Evolutionary conservation across 2,329 filamentous ascomycete species (phyloP).

Genomic region (Botryotinia convoluta): DNA sequence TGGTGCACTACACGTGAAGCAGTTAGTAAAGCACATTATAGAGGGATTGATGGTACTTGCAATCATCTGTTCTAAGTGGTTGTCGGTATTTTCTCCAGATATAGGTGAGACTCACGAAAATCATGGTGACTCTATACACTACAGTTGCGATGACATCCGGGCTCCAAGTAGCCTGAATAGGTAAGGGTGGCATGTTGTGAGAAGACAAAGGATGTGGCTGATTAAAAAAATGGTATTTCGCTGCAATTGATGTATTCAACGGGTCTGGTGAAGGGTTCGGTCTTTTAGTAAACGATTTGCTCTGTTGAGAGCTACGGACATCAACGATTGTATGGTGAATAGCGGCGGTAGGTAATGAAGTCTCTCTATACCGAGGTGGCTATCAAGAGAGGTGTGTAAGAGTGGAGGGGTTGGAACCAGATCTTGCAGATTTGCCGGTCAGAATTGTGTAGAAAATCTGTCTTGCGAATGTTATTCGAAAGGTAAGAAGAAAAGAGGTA

Average conservation of each 20-base stretch:
- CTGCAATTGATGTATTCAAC: neutral
- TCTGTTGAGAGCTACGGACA: neutral
- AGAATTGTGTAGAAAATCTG: neutral
- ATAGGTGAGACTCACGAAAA: constrained; percentile 18
- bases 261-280: neutral
- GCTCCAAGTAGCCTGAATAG: neutral
- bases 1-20: neutral
- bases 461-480: neutral
- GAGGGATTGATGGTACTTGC: neutral
- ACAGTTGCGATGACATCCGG: constrained; percentile 21
- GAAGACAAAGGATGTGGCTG: neutral
- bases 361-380: neutral
- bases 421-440: neutral
- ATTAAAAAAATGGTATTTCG: too few species aligned
- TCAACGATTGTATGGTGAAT: neutral
- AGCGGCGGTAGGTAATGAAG: neutral
- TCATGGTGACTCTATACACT: constrained; percentile 20
- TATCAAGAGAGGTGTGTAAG: neutral
- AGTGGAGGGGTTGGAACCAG: neutral
- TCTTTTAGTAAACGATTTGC: too few species aligned
- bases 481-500: neutral
- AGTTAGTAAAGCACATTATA: neutral
- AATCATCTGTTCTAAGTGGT: neutral
- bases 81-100: constrained; percentile 19
- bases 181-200: neutral